phyloP scores from a whole-genome alignment of 2,329 filamentous ascomycete species.

The Leptographium radiaticola region DNA sequence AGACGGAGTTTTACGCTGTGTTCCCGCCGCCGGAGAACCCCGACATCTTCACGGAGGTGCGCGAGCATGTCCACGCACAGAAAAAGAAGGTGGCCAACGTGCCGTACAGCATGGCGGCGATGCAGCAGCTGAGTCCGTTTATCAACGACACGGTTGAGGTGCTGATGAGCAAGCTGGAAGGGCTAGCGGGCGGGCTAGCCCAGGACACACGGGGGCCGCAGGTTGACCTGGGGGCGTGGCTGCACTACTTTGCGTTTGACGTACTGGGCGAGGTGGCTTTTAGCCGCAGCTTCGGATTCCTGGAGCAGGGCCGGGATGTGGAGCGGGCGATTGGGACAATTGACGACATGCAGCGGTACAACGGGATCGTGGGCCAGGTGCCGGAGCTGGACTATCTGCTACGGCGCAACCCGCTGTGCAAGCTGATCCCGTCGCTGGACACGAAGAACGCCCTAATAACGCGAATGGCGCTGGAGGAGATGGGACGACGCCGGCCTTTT shows the following conservation, averaged over 20 bases:
- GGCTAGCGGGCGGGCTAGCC: slow-evolving; percentile 17
- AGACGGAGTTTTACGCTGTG: slow-evolving; percentile 39
- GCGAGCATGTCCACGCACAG: slow-evolving; percentile 39
- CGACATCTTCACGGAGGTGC: slow-evolving; percentile 43
- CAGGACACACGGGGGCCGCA: slow-evolving; percentile 8
- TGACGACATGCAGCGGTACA: slow-evolving; percentile 38
- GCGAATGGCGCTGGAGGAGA: slow-evolving; percentile 36
- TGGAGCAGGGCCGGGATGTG: slow-evolving; percentile 34
- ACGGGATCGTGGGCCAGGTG: slow-evolving; percentile 37
- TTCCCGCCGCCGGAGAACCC: slow-evolving; percentile 44
- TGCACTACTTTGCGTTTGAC: slow-evolving; percentile 32
- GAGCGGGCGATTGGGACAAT: slow-evolving; percentile 38
- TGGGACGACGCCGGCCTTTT: slow-evolving; percentile 32
- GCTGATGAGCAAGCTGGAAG: slow-evolving; percentile 28
- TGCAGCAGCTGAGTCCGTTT: slow-evolving; percentile 36
- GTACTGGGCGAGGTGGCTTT: slow-evolving; percentile 40
- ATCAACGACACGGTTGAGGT: slow-evolving; percentile 38
- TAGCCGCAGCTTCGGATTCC: slow-evolving; percentile 37
- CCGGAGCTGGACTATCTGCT: slow-evolving; percentile 34
- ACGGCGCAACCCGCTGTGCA: slow-evolving; percentile 35
- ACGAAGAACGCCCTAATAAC: slow-evolving; percentile 34
- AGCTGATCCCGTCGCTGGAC: slow-evolving; percentile 27
- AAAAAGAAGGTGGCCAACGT: slow-evolving; percentile 41
- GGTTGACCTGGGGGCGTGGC: slow-evolving; percentile 34
- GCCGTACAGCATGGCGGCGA: slow-evolving; percentile 39